phyloP scores from a whole-genome alignment of 148 eudicot genomes.

The Chenopodium berlandieri region DNA sequence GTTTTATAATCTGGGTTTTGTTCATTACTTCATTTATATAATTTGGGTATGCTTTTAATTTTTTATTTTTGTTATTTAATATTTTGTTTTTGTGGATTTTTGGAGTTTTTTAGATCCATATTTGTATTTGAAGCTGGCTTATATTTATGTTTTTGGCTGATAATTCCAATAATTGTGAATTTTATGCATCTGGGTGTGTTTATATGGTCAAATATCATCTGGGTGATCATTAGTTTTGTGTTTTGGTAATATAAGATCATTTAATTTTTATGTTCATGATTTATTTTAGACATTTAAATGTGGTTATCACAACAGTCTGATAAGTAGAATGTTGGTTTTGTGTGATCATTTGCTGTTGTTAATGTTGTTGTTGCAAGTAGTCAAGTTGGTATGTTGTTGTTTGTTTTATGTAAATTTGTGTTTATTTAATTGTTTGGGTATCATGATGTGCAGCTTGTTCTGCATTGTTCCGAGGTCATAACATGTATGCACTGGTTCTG shows the following conservation, averaged over 20 bases:
- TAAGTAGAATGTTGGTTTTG: neutral
- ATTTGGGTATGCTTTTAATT: slow-evolving; percentile 25
- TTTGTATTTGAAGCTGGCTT: neutral
- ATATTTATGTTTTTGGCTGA: neutral
- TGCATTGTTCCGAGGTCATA: neutral
- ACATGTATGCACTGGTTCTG: neutral
- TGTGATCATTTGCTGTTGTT: neutral
- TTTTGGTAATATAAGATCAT: slow-evolving; percentile 15
- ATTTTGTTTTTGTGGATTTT: neutral
- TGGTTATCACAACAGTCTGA: neutral
- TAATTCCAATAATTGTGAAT: neutral
- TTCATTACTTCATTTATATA: slow-evolving; percentile 14
- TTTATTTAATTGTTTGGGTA: slow-evolving; percentile 10
- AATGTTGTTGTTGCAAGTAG: slow-evolving; percentile 2
- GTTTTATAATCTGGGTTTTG: slow-evolving; percentile 29
- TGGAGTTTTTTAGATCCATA: slow-evolving; percentile 8
- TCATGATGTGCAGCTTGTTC: neutral
- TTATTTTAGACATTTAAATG: neutral
- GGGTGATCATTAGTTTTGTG: slow-evolving; percentile 14
- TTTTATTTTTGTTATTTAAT: slow-evolving; percentile 1
- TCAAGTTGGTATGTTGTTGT: slow-evolving; percentile 5
- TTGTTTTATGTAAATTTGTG: slow-evolving; percentile 12
- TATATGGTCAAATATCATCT: slow-evolving; percentile 13
- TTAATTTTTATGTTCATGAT: neutral
- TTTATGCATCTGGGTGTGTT: neutral